Evolutionary conservation across 2,329 filamentous ascomycete species (phyloP).

Genomic region (Colletotrichum lini): DNA sequence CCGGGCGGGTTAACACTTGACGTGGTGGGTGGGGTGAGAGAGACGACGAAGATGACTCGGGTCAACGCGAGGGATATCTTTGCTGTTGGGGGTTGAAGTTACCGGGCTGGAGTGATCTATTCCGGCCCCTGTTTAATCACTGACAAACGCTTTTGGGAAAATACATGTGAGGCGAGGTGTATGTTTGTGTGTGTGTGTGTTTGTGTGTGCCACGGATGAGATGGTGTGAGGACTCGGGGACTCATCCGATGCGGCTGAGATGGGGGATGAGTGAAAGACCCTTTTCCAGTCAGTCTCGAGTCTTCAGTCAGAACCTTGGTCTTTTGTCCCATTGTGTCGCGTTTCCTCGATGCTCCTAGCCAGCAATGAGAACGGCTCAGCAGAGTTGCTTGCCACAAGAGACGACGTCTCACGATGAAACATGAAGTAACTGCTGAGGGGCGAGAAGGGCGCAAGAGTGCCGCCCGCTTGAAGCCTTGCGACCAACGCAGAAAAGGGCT

Average conservation of each 20-base stretch:
- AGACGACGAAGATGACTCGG: neutral
- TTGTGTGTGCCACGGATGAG: neutral
- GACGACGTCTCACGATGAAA: neutral
- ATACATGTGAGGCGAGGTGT: neutral
- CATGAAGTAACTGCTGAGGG: neutral
- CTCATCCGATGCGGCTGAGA: slow-evolving; percentile 16
- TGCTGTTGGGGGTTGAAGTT: neutral
- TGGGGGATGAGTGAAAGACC: slow-evolving; percentile 2
- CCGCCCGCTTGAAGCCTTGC: neutral
- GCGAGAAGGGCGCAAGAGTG: neutral
- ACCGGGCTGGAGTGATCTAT: neutral
- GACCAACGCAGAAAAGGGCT: neutral
- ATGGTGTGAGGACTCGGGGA: slow-evolving; percentile 6
- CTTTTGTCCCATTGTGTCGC: too few species aligned
- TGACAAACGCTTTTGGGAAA: neutral
- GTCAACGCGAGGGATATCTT: neutral
- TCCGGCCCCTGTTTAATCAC: neutral
- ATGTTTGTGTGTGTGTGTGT: neutral
- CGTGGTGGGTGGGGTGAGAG: neutral
- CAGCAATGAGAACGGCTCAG: neutral
- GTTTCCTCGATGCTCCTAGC: too few species aligned
- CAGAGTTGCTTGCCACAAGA: neutral
- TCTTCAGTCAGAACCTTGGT: neutral
- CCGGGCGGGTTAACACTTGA: neutral
- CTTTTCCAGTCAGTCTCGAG: neutral